Percentiles rank a stretch among this genome's conserved stretches.
Conservation (phyloP, 2,329 filamentous ascomycete genomes). For the Neofusicoccum kwambonambiense region DNA sequence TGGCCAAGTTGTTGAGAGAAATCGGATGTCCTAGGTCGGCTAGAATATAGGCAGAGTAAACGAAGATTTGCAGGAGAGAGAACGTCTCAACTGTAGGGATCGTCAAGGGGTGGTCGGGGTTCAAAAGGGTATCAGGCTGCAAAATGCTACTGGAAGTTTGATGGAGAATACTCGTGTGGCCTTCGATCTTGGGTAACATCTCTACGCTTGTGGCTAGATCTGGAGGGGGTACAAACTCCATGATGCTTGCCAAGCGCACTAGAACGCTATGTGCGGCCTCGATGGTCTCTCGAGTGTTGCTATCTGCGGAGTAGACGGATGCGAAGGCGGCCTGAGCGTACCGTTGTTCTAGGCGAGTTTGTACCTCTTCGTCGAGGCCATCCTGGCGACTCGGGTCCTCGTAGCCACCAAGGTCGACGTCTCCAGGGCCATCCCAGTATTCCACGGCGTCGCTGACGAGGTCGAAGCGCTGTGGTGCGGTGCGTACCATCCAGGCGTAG, state of each 20-base stretch:
- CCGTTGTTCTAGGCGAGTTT: slow-evolving; percentile 58
- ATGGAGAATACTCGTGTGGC: slow-evolving; percentile 33
- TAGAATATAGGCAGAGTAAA: slow-evolving; percentile 50
- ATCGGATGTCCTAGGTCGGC: slow-evolving; percentile 40
- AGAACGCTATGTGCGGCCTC: slow-evolving; percentile 61
- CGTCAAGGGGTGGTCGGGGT: slow-evolving; percentile 64
- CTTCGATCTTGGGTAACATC: slow-evolving; percentile 43
- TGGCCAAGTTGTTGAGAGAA: slow-evolving; percentile 47
- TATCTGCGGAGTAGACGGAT: slow-evolving; percentile 65
- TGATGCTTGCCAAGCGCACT: slow-evolving; percentile 57
- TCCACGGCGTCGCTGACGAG: slow-evolving; percentile 63
- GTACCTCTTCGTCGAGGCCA: slow-evolving; percentile 57
- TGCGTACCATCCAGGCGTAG: slow-evolving; percentile 64
- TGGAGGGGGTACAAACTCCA: slow-evolving; percentile 60
- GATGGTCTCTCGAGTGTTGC: slow-evolving; percentile 58
- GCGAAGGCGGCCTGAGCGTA: slow-evolving; percentile 70
- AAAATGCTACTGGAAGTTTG: slow-evolving; percentile 35
- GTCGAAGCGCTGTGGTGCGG: slow-evolving; percentile 60
- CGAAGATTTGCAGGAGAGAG: slow-evolving; percentile 61
- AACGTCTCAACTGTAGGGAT: slow-evolving; percentile 56
- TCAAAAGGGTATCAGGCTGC: slow-evolving; percentile 51
- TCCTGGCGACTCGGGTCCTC: slow-evolving; percentile 50
- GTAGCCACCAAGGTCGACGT: slow-evolving; percentile 66
- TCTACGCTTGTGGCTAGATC: slow-evolving; percentile 44
- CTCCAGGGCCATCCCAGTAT: slow-evolving; percentile 71